A percentile compares a stretch with the other conserved stretches of the same genome.
These are phyloP conservation scores for Fusarium sp. DNA, from an alignment of 2,329 filamentous ascomycete genomes.

Conservation along the genomic window DNA sequence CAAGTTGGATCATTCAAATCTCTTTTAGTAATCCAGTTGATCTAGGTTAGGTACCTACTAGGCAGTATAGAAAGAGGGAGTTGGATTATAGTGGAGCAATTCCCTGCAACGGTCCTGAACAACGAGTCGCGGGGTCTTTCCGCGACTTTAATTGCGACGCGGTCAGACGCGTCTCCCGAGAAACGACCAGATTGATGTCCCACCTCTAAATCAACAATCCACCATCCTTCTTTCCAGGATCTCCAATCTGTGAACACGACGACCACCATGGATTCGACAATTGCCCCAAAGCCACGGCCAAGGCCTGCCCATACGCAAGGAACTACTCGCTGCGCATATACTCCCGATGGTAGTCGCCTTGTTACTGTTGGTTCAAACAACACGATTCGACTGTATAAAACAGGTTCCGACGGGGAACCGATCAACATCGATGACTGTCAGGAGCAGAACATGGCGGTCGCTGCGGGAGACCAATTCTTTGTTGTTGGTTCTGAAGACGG, in stretches of 20 bases:
- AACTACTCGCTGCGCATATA: constrained; percentile 88
- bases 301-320: constrained; percentile 85
- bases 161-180: constrained; percentile 55
- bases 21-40: not conserved
- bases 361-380: constrained; percentile 95
- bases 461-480: constrained; percentile 82
- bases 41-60: constrained; percentile 17
- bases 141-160: constrained; percentile 55
- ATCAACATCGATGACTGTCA: constrained; percentile 90
- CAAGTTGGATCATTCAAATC: not conserved
- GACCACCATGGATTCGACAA: constrained; percentile 50
- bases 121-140: constrained; percentile 48
- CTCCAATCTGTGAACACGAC: constrained; percentile 6
- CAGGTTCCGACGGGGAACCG: constrained; percentile 91
- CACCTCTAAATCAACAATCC: constrained; percentile 21
- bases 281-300: constrained; percentile 63
- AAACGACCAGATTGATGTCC: constrained; percentile 12
- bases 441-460: constrained; percentile 85
- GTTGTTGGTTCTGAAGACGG: constrained; percentile 93
- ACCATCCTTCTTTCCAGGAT: constrained; percentile 22
- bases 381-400: constrained; percentile 91
- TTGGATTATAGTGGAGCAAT: constrained; percentile 33
- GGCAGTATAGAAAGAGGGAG: constrained; percentile 2
- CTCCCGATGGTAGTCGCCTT: constrained; percentile 85
- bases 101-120: constrained; percentile 17